phyloP scores from a whole-genome alignment of 2,329 filamentous ascomycete species.

The Fonsecaea pedrosoi region DNA sequence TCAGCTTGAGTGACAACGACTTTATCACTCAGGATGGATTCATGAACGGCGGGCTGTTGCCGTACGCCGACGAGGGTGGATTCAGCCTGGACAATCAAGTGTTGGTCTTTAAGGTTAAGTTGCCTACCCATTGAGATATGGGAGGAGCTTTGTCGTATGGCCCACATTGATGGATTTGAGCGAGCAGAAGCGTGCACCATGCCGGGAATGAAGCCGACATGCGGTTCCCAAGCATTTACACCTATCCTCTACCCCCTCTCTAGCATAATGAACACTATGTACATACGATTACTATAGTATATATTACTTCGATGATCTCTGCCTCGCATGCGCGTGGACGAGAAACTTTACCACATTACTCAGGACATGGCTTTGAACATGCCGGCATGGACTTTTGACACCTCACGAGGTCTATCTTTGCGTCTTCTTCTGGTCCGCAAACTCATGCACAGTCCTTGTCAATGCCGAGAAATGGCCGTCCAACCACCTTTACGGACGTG shows the following conservation, averaged over 20 bases:
- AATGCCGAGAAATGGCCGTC: neutral
- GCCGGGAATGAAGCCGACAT: neutral
- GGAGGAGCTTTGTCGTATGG: neutral
- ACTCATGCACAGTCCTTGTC: neutral
- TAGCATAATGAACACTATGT: neutral
- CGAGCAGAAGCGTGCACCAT: neutral
- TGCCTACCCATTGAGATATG: conserved; percentile 19
- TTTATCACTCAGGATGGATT: conserved; percentile 73
- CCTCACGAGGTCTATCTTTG: neutral
- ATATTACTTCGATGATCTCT: neutral
- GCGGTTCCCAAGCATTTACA: neutral
- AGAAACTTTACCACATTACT: neutral
- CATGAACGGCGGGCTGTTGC: conserved; percentile 63
- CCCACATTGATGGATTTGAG: neutral
- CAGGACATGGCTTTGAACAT: neutral
- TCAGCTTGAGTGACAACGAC: conserved; percentile 74
- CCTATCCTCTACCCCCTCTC: neutral
- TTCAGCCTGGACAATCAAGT: conserved; percentile 67
- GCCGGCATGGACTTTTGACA: neutral
- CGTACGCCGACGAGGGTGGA: conserved; percentile 64
- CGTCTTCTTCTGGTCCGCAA: neutral
- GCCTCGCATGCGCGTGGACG: neutral
- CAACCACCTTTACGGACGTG: neutral
- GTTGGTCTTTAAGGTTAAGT: conserved; percentile 64
- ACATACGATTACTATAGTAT: neutral